Evolutionary conservation across 768 basidiomycete genomes (phyloP), one percentile per base, ranked within the genome.

Genomic region (Macrocybe gigantea): DNA sequence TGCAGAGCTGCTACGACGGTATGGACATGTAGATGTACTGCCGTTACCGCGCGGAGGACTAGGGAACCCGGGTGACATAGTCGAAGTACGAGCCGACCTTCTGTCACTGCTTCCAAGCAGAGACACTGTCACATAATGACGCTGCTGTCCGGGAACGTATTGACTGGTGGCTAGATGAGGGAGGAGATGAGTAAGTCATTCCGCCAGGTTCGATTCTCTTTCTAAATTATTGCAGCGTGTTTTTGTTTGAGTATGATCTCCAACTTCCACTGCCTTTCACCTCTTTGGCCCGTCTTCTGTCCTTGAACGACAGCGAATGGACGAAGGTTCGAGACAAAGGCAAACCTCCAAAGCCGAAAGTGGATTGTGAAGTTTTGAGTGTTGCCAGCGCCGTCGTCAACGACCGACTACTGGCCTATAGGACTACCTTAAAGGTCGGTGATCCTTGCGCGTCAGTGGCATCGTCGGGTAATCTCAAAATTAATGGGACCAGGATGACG

Each of bases 161-260:
- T 7, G 90, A 97, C 51, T 96, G 89, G 83, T 93, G 93, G 89
- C 68, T 98, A 9, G 92, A 96, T 53, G 78, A 85, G 59, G 88
- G 85, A 2, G 86, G 86, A 13, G 93, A 95, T 53, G 93, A 96
- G 93, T 93, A 59, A 53, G 83, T 70, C 31, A 32, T 35, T 40
- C 37, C 41, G 34, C 22, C 30, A 15, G 33, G 46, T 38, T 34
- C 36, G 12, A 48, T 22, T 31, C 45, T 15, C 35, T 33, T 44
- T 8, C 37, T 54, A 3, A 32, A 37, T 33, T 9, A 45, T 6
- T 31, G 11, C 48, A 85, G 83, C 54, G 71, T 78, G 1, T 81
- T 83, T 50, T 64, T 79, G 3, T 57, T 85, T 41, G 78, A 80
- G 47, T 69, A 66, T 12, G 72, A 80, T 39, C 62, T 70, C 49